Base-by-base conservation (phyloP, 129 eudicot genomes). In the Apium graveolens region DNA sequence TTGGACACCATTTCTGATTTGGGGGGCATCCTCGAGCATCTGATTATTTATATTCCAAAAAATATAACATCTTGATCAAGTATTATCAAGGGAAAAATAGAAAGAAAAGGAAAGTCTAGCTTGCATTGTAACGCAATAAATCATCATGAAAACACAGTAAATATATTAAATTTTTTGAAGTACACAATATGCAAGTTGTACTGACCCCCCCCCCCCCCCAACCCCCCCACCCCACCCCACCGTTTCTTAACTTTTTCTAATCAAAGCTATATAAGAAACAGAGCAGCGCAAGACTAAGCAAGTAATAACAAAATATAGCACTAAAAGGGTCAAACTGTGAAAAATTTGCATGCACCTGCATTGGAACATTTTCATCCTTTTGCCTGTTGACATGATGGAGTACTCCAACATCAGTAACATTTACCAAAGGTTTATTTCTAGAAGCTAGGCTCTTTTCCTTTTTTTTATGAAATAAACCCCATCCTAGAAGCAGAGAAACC, bases 401-500 rank as follows among this genome's bases (percentile, higher is more conserved):
- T 57, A 46, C 84, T 51, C 92, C 90, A 83, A 86, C 80, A 41
- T 82, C 82, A 17, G 84, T 80, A 87, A 82, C 90, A 80, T 87
- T 90, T 70, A 85, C 60, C 77, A 74, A 26, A 18, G 97, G 89
- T 80, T 81, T 90, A n/a, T 91, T 86, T 89, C 87, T 86, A 55
- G 89, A 85, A 78, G 55, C 73, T 26, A 90, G 86, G 78, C 82
- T 87, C 69, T 74, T 82, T 81, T 83, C 82, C 77, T 86, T 76
- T 82, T 89, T 96, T 84, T 78, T 88, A 80, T 87, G 88, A 79
- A 79, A 41, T 60, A 90, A 82, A 27, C 97, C 97, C 99, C 99
- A 96, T 51, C 97, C 96, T 65, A 96, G 93, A 92, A 96, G 89
- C 66, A 89, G 55, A 66, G 97, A 96, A 62, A 89, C 94, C 75